Evolutionary conservation across 2,329 filamentous ascomycete species (phyloP), one percentile per base, ranked within the genome.

Genomic region (Chaetomiaceae sp.): DNA sequence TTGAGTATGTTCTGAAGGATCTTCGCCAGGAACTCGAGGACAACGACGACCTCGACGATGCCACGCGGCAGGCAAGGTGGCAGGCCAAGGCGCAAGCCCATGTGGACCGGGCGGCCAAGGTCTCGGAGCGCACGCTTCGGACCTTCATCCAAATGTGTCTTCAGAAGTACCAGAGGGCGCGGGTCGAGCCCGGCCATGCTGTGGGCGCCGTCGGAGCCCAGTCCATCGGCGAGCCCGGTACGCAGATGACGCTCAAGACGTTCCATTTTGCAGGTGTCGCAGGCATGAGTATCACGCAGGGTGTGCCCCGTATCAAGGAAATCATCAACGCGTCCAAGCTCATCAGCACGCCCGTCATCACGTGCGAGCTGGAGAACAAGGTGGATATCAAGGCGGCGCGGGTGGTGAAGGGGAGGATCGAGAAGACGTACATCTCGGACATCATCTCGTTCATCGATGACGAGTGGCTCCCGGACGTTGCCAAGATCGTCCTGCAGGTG

Each of bases 211-310:
- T 97, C 33, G 93, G 93, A 58, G 93, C 93, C 1, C 93, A 99
- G 68, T 97, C 92, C 1, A 99, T 99, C 61, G 93, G 93, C 70
- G 93, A 99, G 65, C 93, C 93, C 0, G 93, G 93, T 66, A 99
- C 93, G 0, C 93, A 99, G 70, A 99, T 99, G 93, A 99, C 93
- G 1, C 73, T 99, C 57, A 97, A 97, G 73, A 97, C 93, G 66
- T 97, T 97, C 82, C 93, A 97, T 86, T 99, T 99, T 75, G 93
- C 93, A 66, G 93, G 93, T 87, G 93, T 99, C 57, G 93, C 93
- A 38, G 92, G 92, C 68, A 97, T 99, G 93, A 96, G 89, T 78
- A 96, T 99, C 65, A 99, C 93, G 0, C 89, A 96, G 65, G 93
- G 93, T 87, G 93, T 99, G 6, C 93, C 93, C 1, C 92, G 93